phyloP scores from a whole-genome alignment of 805 yeast genomes.

The Candida cerambycidarum region DNA sequence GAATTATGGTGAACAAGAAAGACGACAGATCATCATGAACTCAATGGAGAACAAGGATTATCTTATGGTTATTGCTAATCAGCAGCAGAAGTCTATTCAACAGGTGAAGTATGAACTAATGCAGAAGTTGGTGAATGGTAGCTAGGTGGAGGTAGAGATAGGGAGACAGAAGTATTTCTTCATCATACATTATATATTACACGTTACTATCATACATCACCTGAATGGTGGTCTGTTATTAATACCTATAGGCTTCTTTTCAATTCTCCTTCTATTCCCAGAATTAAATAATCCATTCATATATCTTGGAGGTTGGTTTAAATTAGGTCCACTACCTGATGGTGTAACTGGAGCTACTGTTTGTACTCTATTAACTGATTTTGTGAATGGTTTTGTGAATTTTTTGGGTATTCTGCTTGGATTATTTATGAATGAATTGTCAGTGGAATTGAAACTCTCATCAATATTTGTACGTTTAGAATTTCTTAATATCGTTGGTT shows the following conservation, averaged over 20 bases:
- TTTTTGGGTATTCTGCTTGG: conserved; percentile 15
- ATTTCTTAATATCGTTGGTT: conserved; percentile 5
- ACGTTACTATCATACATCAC: conserved; percentile 9
- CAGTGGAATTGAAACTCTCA: conserved; percentile 3
- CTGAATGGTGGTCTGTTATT: conserved; percentile 21
- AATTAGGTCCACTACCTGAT: conserved; percentile 30
- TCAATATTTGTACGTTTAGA: conserved; percentile 5
- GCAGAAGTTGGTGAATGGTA: conserved; percentile 24
- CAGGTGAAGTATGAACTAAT: conserved; percentile 42
- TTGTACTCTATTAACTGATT: neutral
- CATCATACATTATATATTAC: too few relatives aligned
- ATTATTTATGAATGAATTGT: conserved; percentile 17
- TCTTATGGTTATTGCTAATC: conserved; percentile 27
- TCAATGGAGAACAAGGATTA: conserved; percentile 36
- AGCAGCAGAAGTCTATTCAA: conserved; percentile 43
- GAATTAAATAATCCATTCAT: conserved; percentile 37
- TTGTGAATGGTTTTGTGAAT: conserved; percentile 3
- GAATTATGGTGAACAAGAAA: conserved; percentile 26
- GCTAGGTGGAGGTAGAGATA: too few relatives aligned
- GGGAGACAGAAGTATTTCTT: too few relatives aligned
- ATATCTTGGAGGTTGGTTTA: conserved; percentile 45
- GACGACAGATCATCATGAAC: conserved; percentile 36
- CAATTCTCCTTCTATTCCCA: conserved; percentile 3
- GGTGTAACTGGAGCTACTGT: neutral
- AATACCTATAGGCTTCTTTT: conserved; percentile 9